Evolutionary conservation across 2,329 filamentous ascomycete species (phyloP), one percentile per base, ranked within the genome.

Genomic region (Metarhizium rileyi): DNA sequence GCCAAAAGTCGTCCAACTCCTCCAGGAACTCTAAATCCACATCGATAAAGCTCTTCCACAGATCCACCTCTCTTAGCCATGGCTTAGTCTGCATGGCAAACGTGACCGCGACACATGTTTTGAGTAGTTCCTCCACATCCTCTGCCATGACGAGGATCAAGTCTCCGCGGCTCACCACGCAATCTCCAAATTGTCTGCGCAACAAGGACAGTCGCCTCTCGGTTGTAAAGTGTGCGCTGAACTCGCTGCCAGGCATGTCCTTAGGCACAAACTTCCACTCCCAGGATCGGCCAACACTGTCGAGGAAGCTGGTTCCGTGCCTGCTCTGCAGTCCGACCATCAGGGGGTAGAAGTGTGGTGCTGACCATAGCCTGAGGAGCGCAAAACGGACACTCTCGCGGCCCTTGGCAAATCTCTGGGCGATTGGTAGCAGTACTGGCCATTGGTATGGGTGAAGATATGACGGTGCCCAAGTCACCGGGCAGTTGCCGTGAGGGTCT

Each of bases 31-130:
- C 55, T 28, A 60, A 22, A 6, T 56, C 56, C 7, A 63, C 59
- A 40, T 63, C 60, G 0, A 63, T 48, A 25, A 62, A 63, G 28
- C 59, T 63, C 58, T 62, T 61, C 55, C 56, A 61, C 7, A 61
- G 8, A 14, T 63, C 59, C 45, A 63, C 43, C 9, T 63, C 59
- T 1, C 56, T 53, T 12, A 61, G 20, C 57, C 61, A 63, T 10
- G 60, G 57, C 53, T 58, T 63, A 16, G 58, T 63, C 51, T 62
- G 59, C 1, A 63, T 28, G 0, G 56, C 57, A 57, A 63, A 63
- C 8, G 55, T 53, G 6, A 59, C 60, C 9, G 56, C 57, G 4
- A 54, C 59, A 16, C 52, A 57, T 4, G 49, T 48, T 44, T 50
- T 63, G 2, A 63, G 38, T 35, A 63, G 18, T 2, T 62, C 59